Evolutionary conservation across 345 rosid species (phyloP).

Genomic region (Rhodamnia argentea): DNA sequence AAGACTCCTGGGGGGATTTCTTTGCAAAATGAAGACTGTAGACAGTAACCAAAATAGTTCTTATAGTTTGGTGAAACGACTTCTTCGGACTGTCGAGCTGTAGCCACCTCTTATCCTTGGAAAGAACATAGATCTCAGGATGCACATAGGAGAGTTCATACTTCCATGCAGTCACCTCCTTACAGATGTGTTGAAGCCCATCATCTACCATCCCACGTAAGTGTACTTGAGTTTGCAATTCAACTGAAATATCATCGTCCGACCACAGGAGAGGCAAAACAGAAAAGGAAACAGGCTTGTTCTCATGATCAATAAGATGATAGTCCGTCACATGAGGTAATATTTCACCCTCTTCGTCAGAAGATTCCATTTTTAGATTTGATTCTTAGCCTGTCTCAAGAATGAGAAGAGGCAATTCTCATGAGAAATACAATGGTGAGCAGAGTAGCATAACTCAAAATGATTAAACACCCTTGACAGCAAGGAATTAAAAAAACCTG

Average conservation of each 20-base stretch:
- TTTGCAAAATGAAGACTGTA: constrained; percentile 29
- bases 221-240: constrained; percentile 6
- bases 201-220: constrained; percentile 20
- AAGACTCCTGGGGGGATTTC: constrained; percentile 14
- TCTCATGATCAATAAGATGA: constrained; percentile 19
- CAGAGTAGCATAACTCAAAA: neutral
- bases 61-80: constrained; percentile 12
- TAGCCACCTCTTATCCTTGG: constrained; percentile 21
- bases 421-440: neutral
- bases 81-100: constrained; percentile 27
- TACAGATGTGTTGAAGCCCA: constrained; percentile 25
- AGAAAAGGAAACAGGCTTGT: constrained; percentile 18
- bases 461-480: neutral
- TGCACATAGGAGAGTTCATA: constrained; percentile 19
- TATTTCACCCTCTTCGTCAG: constrained; percentile 44
- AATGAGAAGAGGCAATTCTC: neutral
- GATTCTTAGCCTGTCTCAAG: neutral
- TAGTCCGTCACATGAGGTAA: constrained; percentile 20
- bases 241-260: neutral
- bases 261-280: constrained; percentile 27
- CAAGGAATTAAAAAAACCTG: neutral
- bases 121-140: constrained; percentile 22
- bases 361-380: constrained; percentile 16
- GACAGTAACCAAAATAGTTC: constrained; percentile 23
- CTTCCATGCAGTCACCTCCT: constrained; percentile 33